Conservation (phyloP, 805 yeast species). For the Aciculoconidium aculeatum region DNA sequence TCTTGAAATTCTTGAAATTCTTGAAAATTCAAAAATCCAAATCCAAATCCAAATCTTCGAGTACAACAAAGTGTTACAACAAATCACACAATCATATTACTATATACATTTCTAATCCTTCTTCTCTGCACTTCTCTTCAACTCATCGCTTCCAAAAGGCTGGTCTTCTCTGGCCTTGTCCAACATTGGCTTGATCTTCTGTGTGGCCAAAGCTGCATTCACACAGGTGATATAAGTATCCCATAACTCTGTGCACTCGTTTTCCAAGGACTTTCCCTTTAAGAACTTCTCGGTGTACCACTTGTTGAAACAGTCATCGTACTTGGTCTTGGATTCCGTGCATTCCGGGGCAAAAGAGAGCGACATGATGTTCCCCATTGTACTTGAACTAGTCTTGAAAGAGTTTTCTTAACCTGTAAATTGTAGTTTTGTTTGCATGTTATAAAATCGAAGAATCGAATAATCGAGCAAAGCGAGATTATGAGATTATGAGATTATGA, state of each 20-base stretch:
- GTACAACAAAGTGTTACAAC: slow-evolving; percentile 1
- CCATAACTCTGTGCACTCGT: slow-evolving; percentile 92
- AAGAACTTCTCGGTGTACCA: slow-evolving; percentile 92
- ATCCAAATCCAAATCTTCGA: no score
- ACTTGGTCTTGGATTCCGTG: slow-evolving; percentile 74
- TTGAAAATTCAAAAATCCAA: not conserved
- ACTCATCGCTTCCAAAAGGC: slow-evolving; percentile 50
- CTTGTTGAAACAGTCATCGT: slow-evolving; percentile 88
- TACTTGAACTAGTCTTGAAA: no score
- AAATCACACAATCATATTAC: not conserved
- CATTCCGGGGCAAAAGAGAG: slow-evolving; percentile 95
- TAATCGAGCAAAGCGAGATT: no score
- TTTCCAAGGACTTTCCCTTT: slow-evolving; percentile 48
- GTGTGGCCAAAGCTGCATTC: slow-evolving; percentile 59
- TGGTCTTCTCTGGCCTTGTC: slow-evolving; percentile 89
- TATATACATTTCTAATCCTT: no score
- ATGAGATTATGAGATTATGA: no score
- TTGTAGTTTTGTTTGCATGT: no score
- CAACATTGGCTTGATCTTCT: slow-evolving; percentile 74
- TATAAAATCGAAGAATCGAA: no score
- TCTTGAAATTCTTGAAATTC: not conserved
- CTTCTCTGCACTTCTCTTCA: slow-evolving; percentile 20
- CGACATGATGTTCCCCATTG: slow-evolving; percentile 46
- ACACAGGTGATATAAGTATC: slow-evolving; percentile 83
- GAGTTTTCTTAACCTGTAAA: slow-evolving; percentile 1